phyloP scores from a whole-genome alignment of 2,329 filamentous ascomycete species.

The Colletotrichum falcatum region DNA sequence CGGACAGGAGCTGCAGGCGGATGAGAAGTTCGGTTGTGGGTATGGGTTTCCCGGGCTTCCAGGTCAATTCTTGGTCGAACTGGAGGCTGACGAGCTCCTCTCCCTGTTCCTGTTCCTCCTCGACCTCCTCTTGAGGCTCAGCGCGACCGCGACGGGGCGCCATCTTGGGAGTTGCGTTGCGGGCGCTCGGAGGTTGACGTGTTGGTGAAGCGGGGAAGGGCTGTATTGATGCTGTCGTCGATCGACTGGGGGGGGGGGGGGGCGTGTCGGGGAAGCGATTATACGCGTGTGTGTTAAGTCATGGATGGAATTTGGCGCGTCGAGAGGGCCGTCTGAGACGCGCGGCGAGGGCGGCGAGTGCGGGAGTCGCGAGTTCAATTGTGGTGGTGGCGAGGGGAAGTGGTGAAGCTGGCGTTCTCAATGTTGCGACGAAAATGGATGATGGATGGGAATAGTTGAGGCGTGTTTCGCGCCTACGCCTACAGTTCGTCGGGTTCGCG shows the following conservation, averaged over 20 bases:
- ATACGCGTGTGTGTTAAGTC: constrained; percentile 33
- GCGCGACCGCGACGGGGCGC: constrained; percentile 40
- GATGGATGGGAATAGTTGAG: constrained; percentile 34
- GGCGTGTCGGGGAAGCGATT: constrained; percentile 34
- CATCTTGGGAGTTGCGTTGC: constrained; percentile 26
- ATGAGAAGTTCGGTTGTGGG: constrained; percentile 83
- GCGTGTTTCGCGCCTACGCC: constrained; percentile 40
- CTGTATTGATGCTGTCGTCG: constrained; percentile 31
- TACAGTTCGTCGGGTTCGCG: constrained; percentile 40
- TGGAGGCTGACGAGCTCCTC: constrained; percentile 63
- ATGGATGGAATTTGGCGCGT: constrained; percentile 30
- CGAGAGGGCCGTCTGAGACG: constrained; percentile 2
- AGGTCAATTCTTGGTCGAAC: constrained; percentile 89
- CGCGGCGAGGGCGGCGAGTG: not conserved
- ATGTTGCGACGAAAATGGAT: constrained; percentile 41
- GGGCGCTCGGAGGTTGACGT: constrained; percentile 36
- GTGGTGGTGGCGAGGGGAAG: constrained; percentile 32
- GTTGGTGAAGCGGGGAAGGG: constrained; percentile 39
- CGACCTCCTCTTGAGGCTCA: constrained; percentile 40
- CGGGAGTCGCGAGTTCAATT: constrained; percentile 24
- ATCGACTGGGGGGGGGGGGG: constrained; percentile 27
- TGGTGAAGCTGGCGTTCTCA: constrained; percentile 18
- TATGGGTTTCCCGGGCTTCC: constrained; percentile 92
- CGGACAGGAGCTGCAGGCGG: constrained; percentile 82
- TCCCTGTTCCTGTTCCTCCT: constrained; percentile 35